Evolutionary conservation across 2,329 filamentous ascomycete genomes (phyloP).

Genomic region (Claviceps maximensis): DNA sequence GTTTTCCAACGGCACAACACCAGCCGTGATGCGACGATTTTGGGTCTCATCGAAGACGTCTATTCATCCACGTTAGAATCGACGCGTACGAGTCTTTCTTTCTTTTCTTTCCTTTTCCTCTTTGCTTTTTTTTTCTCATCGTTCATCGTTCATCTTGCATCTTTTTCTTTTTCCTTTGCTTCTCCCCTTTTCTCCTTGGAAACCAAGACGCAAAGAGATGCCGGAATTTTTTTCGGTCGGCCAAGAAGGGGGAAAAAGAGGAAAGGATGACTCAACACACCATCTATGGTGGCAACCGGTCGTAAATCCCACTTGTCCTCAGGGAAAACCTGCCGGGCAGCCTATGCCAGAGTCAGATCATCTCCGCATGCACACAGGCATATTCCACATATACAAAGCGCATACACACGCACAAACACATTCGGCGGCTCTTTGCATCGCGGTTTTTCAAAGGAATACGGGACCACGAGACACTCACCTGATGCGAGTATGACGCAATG

Average conservation of each 20-base stretch:
- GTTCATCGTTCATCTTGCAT: too few relatives aligned
- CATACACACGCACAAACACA: neutral
- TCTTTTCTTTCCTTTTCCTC: too few relatives aligned
- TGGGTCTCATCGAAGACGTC: conserved; percentile 76
- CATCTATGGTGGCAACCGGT: conserved; percentile 39
- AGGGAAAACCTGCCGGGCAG: conserved; percentile 34
- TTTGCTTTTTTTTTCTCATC: neutral
- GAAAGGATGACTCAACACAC: conserved; percentile 15
- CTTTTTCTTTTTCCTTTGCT: too few relatives aligned
- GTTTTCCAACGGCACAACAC: conserved; percentile 92
- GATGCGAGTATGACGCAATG: conserved; percentile 36
- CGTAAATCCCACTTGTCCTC: conserved; percentile 32
- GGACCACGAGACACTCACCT: conserved; percentile 22
- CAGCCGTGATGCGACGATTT: conserved; percentile 46
- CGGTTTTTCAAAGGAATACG: neutral
- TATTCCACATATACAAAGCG: too few relatives aligned
- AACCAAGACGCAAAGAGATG: neutral
- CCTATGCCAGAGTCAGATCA: conserved; percentile 21
- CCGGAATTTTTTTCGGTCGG: neutral
- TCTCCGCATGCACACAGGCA: too few relatives aligned
- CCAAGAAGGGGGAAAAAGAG: neutral
- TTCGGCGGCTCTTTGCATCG: neutral
- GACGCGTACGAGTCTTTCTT: too few relatives aligned
- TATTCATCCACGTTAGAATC: conserved; percentile 16
- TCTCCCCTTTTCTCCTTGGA: neutral